Percentiles rank a stretch among this genome's conserved stretches.
phyloP scores from a whole-genome alignment of 176 grass and related monocot genomes.

The Luzula sylvatica region DNA sequence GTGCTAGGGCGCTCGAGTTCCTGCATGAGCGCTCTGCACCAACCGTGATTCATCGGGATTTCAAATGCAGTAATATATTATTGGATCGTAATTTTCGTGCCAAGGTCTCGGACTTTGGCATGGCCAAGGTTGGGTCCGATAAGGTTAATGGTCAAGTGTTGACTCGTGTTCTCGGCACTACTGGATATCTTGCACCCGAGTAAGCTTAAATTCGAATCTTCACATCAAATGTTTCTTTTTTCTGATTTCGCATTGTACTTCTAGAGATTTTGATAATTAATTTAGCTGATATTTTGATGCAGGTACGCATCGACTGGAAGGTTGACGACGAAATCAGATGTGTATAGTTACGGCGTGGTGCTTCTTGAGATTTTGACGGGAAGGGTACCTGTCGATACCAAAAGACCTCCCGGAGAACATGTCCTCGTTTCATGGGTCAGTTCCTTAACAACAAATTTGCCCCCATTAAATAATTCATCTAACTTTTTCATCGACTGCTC shows the following conservation, averaged over 20 bases:
- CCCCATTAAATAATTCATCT: not conserved
- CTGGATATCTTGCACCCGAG: slow-evolving; percentile 94
- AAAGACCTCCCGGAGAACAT: slow-evolving; percentile 66
- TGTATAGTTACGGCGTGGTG: slow-evolving; percentile 88
- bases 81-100: slow-evolving; percentile 67
- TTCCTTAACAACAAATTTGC: not conserved
- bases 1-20: slow-evolving; percentile 78
- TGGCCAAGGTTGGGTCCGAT: slow-evolving; percentile 88
- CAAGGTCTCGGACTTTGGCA: slow-evolving; percentile 75
- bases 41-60: slow-evolving; percentile 94
- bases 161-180: slow-evolving; percentile 93
- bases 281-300: not conserved
- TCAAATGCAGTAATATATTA: slow-evolving; percentile 80
- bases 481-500: not conserved
- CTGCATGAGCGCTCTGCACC: slow-evolving; percentile 71
- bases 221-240: not conserved
- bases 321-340: slow-evolving; percentile 95
- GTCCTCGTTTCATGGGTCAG: slow-evolving; percentile 92
- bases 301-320: slow-evolving; percentile 96
- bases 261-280: too few relatives aligned
- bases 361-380: slow-evolving; percentile 86
- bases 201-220: too few relatives aligned
- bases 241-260: not conserved
- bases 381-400: slow-evolving; percentile 64
- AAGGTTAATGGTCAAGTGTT: slow-evolving; percentile 83